These are phyloP conservation scores for Mycena galopus DNA, from an alignment of 768 basidiomycete species.

Conservation along the genomic window DNA sequence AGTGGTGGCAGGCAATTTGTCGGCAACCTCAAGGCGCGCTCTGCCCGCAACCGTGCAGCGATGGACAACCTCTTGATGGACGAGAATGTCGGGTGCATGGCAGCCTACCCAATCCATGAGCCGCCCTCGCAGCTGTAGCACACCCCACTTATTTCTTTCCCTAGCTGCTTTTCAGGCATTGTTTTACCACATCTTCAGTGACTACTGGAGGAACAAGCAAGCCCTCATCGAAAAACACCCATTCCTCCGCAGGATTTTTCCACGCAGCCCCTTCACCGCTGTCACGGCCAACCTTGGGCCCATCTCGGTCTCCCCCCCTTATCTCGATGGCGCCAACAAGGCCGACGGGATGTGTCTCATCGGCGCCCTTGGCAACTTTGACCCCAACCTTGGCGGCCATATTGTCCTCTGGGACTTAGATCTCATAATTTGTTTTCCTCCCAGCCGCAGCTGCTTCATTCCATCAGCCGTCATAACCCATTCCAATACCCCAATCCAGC, in stretches of 20 bases:
- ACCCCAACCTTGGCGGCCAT: background rate
- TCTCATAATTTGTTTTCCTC: background rate
- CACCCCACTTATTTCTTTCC: background rate
- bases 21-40: background rate
- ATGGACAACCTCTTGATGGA: background rate
- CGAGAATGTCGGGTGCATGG: background rate
- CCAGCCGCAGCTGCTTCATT: background rate
- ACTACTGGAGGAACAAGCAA: background rate
- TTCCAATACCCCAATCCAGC: no score
- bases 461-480: background rate
- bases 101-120: background rate
- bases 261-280: background rate
- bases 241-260: background rate
- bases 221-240: background rate
- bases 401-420: background rate
- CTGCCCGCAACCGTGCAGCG: background rate
- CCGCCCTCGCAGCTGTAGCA: background rate
- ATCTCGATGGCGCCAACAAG: background rate
- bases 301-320: background rate
- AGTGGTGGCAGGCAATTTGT: background rate
- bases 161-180: background rate
- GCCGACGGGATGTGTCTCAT: background rate
- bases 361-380: background rate
- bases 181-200: background rate
- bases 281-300: background rate